Evolutionary conservation across 2,329 filamentous ascomycete species (phyloP), one percentile per base, ranked within the genome.

Genomic region (Aspergillus persii): DNA sequence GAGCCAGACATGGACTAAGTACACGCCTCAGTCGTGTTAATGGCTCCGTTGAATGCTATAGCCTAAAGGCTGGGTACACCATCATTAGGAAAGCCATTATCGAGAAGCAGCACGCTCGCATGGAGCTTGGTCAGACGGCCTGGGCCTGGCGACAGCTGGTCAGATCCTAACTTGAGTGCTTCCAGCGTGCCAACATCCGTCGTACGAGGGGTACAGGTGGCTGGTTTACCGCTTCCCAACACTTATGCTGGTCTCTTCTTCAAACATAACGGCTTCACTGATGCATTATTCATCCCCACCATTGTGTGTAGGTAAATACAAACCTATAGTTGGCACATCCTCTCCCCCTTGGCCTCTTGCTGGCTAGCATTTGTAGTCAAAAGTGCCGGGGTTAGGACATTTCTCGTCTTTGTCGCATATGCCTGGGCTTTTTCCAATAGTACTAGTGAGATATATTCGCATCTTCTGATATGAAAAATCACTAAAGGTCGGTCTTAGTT

Each of bases 41-140:
- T 41, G 36, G 36, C 5, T 41, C 15, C 3, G 36, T n/a, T 15
- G n/a, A 41, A 12, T 12, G n/a, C n/a, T n/a, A n/a, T 15, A 41
- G n/a, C 15, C 1, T 41, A 6, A 15, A 41, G n/a, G n/a, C 36
- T 15, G 29, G n/a, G 58, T 54, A 54, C n/a, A 27, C 53, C 26
- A 54, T 54, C 41, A 48, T 54, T 2, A 54, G 48, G 27, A 54
- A 54, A 23, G 48, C 53, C 6, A 54, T 54, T 46, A 12, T 54
- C 2, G 53, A 29, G 11, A 41, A 54, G 47, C 39, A n/a, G 7
- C 53, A 48, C n/a, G 41, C 53, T 18, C 53, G 53, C 23, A 26
- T 47, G 26, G 53, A 54, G 7, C 47, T 36, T 23, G 41, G 39
- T 4, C 23, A 54, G 29, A 33, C 29, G 23, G 33, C 23, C 27